Conservation (phyloP, 2,329 filamentous ascomycete species). For the Aschersonia sp. region DNA sequence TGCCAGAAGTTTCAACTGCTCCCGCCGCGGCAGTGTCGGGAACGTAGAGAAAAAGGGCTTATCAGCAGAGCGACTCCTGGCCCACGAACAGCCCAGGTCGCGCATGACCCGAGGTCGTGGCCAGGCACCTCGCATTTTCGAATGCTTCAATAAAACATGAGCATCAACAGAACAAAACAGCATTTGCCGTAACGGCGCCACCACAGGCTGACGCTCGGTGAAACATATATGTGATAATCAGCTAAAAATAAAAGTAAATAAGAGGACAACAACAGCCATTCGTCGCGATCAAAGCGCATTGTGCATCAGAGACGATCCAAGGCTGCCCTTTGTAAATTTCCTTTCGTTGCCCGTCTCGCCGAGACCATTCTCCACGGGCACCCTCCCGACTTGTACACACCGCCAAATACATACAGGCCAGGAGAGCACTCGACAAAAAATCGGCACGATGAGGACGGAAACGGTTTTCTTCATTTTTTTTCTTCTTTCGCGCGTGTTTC, state of each 20-base stretch:
- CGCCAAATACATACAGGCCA: conserved; percentile 2
- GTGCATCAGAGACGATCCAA: conserved; percentile 20
- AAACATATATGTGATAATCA: conserved; percentile 6
- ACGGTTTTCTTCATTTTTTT: background rate
- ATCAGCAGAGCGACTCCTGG: too few relatives aligned
- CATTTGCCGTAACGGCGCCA: too few relatives aligned
- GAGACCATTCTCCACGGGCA: background rate
- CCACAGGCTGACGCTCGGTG: too few relatives aligned
- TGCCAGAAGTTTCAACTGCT: too few relatives aligned
- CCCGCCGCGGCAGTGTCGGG: too few relatives aligned
- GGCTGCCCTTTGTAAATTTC: background rate
- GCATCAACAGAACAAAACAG: too few relatives aligned
- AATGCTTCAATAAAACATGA: too few relatives aligned
- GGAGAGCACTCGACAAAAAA: conserved; percentile 2
- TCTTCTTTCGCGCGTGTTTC: background rate
- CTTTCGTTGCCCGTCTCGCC: background rate
- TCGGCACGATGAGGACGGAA: background rate
- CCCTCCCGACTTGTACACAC: conserved; percentile 4
- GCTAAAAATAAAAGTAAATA: conserved; percentile 16
- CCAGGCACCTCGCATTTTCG: too few relatives aligned
- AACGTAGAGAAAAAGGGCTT: too few relatives aligned
- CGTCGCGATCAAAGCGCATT: conserved; percentile 24
- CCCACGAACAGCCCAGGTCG: too few relatives aligned
- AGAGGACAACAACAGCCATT: conserved; percentile 17
- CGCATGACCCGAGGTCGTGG: too few relatives aligned